phyloP scores from a whole-genome alignment of 2,329 filamentous ascomycete genomes.

The Leptographium procerum region DNA sequence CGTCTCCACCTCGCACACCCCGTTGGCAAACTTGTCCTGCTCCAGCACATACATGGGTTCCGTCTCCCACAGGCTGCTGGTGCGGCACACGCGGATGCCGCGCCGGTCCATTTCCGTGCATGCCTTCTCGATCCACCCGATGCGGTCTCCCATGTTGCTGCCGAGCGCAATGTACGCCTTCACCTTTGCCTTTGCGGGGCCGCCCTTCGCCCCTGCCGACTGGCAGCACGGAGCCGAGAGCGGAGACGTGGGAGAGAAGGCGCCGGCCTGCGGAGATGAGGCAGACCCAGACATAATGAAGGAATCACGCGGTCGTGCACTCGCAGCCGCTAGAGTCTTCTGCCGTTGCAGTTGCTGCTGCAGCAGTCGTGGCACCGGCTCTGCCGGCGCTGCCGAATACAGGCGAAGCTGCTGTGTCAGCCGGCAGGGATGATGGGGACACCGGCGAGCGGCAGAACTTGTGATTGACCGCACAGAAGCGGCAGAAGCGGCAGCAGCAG shows the following conservation, averaged over 20 bases:
- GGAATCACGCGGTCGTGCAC: too few species aligned
- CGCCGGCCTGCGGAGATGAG: not conserved
- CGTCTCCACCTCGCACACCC: constrained; percentile 83
- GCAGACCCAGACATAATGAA: not conserved
- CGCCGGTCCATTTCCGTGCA: constrained; percentile 64
- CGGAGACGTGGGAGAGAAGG: constrained; percentile 3
- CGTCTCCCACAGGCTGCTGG: constrained; percentile 88
- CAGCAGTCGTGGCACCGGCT: not conserved
- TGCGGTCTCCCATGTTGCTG: constrained; percentile 81
- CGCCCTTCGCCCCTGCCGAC: not conserved
- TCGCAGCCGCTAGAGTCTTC: too few species aligned
- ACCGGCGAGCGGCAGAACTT: not conserved
- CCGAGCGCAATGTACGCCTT: constrained; percentile 76
- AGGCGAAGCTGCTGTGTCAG: not conserved
- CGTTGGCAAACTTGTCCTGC: constrained; percentile 83
- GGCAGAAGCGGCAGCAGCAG: not conserved
- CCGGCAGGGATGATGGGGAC: not conserved
- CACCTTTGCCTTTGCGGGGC: not conserved
- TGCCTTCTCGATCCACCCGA: constrained; percentile 75
- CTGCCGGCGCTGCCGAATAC: not conserved
- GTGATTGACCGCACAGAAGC: not conserved
- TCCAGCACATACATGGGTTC: constrained; percentile 93
- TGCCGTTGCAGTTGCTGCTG: too few species aligned
- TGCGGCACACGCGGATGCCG: constrained; percentile 63
- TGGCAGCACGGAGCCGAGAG: constrained; percentile 6